These are phyloP conservation scores for Oidiodendron maius DNA, from an alignment of 495 filamentous ascomycete species.

Conservation along the genomic window DNA sequence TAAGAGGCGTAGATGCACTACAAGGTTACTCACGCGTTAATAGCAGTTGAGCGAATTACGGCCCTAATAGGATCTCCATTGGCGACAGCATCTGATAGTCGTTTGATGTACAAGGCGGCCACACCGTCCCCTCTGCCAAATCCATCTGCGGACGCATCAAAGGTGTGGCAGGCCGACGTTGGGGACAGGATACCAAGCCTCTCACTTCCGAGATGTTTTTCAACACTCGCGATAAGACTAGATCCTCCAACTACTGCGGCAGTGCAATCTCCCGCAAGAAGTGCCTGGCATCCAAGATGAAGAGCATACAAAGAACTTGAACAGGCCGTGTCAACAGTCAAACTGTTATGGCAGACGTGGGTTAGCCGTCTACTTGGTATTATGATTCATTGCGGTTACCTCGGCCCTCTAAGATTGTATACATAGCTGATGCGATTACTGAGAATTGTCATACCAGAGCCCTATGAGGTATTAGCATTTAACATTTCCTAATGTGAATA, in stretches of 20 bases:
- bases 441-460: constrained; percentile 45
- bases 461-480: too few species aligned
- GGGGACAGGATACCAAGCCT: constrained; percentile 34
- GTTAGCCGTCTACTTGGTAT: constrained; percentile 16
- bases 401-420: constrained; percentile 47
- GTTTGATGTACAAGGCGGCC: constrained; percentile 53
- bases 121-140: constrained; percentile 62
- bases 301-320: constrained; percentile 10
- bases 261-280: constrained; percentile 25
- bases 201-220: constrained; percentile 12
- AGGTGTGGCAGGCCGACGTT: constrained; percentile 31
- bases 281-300: constrained; percentile 23
- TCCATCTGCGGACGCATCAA: constrained; percentile 52
- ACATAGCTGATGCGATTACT: constrained; percentile 55
- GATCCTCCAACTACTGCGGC: constrained; percentile 33
- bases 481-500: too few species aligned
- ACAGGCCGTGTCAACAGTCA: constrained; percentile 15
- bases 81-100: constrained; percentile 44
- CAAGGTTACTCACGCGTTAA: constrained; percentile 53
- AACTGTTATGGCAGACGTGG: constrained; percentile 33
- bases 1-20: constrained; percentile 48
- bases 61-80: constrained; percentile 53
- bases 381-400: constrained; percentile 47
- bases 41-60: constrained; percentile 50
- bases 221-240: constrained; percentile 10